Evolutionary conservation across 306 rosid genomes (phyloP), one percentile per base, ranked within the genome.

Genomic region (Casuarina equisetifolia): DNA sequence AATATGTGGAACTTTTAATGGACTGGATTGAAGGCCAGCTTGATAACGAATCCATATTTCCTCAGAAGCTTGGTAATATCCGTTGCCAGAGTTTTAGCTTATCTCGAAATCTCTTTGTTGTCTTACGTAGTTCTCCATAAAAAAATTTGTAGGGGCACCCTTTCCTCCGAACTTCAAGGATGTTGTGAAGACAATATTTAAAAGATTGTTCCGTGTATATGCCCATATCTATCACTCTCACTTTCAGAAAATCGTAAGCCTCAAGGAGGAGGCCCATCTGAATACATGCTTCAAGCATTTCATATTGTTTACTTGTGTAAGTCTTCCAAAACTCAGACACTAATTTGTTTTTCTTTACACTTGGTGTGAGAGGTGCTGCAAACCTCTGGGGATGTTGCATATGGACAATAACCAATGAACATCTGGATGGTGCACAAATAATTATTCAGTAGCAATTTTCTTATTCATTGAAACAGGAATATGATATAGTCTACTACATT

Each of bases 281-380:
- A 93, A 96, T 82, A 96, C 99, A 57, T 96, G 99, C 96, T 96
- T 96, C 93, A 96, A 96, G 96, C 99, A 93, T 93, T 96, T 96
- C 87, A 96, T 96, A 78, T 96, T 96, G 72, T 96, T 96, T 78
- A 96, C 99, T 77, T 90, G 91, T 81, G 97, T 93, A 90, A 96
- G 99, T 83, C 77, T 72, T 53, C 39, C 59, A 36, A 62, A 52
- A 45, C 71, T 49, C 9, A 7, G 11, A 11, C 4, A 40, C 19
- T 1, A 25, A 25, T 5, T 50, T 74, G 39, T 43, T 9, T 63
- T 17, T 36, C 5, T n/a, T 36, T 58, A 55, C 38, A 32, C 40
- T 11, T 76, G 50, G 20, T 9, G 42, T 70, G 46, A 76, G 55
- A 70, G 74, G 74, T 48, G n/a, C 17, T 63, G 63, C 9, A 6